Base-by-base conservation (phyloP, 2,329 filamentous ascomycete species). In the Fusarium sp. region DNA sequence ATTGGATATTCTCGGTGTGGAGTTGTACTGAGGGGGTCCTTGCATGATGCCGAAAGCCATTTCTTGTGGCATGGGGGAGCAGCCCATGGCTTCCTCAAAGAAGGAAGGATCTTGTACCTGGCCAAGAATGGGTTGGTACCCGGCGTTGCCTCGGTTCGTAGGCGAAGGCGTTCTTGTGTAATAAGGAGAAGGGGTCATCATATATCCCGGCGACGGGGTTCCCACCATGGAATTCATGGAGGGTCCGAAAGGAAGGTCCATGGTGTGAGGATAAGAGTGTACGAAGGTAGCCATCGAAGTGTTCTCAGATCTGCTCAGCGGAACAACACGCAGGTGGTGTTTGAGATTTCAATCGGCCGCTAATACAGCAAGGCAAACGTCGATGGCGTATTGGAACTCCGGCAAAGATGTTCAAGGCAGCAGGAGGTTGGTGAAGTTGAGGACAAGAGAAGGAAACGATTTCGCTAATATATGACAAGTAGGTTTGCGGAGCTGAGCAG, bases 11-110 rank as follows among this genome's bases (percentile, higher is more conserved):
- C 42, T 57, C 15, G 58, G 29, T 41, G 45, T 31, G 3, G 42
- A 35, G 40, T 44, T 53, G 19, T 63, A 63, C n/a, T 69, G 65
- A 7, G 57, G 39, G 9, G 52, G 63, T 24, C 48, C 46, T 47
- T 55, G 67, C 40, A 68, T 50, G 28, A 65, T 51, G 22, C 63
- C 52, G 11, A 68, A 60, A 19, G 54, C 45, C 24, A 60, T 52
- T 19, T 70, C 67, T 12, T 65, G 61, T 9, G 64, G 53, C 19
- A 64, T 43, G 39, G 65, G 51, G 8, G 67, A 68, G 19, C 59
- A 39, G 6, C 53, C 68, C 13, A 71, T 67, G 44, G 69, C 69
- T 49, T 71, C 69, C 13, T 71, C 69, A 24, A 71, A 71, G 26
- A 71, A 71, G 3, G 68, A 69, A 25, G 64, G 53, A 41, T 64